Evolutionary conservation across 257 asterid species (phyloP), one percentile per base, ranked within the genome.

Genomic region (Ophiorrhiza pumila): DNA sequence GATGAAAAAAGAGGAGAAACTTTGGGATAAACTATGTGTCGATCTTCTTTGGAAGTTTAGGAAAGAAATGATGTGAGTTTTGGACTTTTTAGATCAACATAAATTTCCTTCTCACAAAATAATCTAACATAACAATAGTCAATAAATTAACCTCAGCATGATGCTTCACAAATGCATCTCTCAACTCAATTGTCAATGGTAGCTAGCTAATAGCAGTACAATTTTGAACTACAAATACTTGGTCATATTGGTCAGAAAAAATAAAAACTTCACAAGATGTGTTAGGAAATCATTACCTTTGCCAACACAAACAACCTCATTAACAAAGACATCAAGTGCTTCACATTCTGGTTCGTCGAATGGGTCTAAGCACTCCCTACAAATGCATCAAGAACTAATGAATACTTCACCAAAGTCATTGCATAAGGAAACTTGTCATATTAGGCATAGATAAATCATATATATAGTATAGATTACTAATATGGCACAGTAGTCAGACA

Each of bases 281-380:
- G 43, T 14, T 17, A 35, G 73, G 5, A 72, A 57, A 32, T 39
- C 27, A 32, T 77, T 84, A 93, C 98, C 93, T 86, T 80, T 86
- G 71, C 97, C 98, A 59, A 88, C 77, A 78, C 96, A 93, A 37
- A 87, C 81, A 84, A 76, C 81, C 87, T 86, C 94, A 65, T 91
- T 91, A 68, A 93, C 96, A 77, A 93, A 93, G 70, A 93, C 61
- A 78, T 91, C 96, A 67, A 79, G 77, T 49, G 97, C 98, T 81
- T 93, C 97, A 73, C 95, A 88, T 84, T 93, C 98, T 43, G 98
- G 98, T 70, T 86, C 84, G 63, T 89, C 95, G 67, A 93, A 93
- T 43, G 98, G 98, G 80, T 91, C 96, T 85, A 87, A 72, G 68
- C 91, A 93, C 82, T 93, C 98, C 64, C 97, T 91, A 74, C 80